Percentiles rank a stretch among this genome's conserved stretches.
Conservation (phyloP, 345 rosid species). For the Salix koriyanagi region DNA sequence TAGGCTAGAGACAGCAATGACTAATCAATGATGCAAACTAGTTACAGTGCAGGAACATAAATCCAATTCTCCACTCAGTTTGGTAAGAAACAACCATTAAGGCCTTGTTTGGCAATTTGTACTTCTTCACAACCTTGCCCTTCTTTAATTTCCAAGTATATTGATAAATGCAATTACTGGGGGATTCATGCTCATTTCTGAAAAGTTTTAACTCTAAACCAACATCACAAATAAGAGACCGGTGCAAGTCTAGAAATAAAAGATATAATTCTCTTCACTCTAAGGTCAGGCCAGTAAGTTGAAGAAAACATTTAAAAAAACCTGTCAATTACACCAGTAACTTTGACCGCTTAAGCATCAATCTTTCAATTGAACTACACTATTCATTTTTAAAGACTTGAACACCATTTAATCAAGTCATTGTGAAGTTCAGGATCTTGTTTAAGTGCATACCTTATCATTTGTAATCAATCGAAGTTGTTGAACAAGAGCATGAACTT, state of each 20-base stretch:
- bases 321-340: neutral
- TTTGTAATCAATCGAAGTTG: slow-evolving; percentile 51
- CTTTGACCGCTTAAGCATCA: neutral
- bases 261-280: neutral
- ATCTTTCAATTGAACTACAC: neutral
- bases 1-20: neutral
- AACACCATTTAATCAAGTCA: neutral
- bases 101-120: neutral
- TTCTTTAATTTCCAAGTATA: neutral
- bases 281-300: neutral
- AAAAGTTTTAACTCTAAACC: neutral
- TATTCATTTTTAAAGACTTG: neutral
- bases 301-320: neutral
- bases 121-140: neutral
- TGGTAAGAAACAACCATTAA: neutral
- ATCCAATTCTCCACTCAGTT: neutral
- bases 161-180: neutral
- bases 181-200: neutral
- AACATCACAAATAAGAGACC: neutral
- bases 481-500: slow-evolving; percentile 51
- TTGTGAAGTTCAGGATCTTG: neutral
- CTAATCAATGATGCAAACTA: neutral
- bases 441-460: slow-evolving; percentile 47
- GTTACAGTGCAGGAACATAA: neutral
- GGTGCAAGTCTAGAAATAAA: neutral